Base-by-base conservation (phyloP, 305 asterid genomes). In the Fraxinus dipetala region DNA sequence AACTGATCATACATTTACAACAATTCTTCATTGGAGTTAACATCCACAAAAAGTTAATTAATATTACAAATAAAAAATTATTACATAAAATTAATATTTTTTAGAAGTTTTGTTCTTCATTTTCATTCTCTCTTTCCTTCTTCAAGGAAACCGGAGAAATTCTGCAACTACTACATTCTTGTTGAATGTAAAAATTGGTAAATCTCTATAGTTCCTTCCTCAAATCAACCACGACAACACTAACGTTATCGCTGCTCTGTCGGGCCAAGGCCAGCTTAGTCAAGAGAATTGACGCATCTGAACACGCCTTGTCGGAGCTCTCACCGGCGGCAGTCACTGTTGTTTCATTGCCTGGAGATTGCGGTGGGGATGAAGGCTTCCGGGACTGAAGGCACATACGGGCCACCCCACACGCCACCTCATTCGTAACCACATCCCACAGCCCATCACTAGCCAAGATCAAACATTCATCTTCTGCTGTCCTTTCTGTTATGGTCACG, bases 341-440 rank as follows among this genome's bases (percentile, higher is more conserved):
- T 1, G 72, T 56, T 8, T 88, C 91, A 14, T 22, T 89, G 2
- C 86, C 91, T 24, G 90, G 94, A 0, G 93, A 89, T 5, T 83
- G 56, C 1, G 84, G 84, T 31, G 93, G 91, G 3, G 95, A 89
- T 0, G 87, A 86, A 1, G 90, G 89, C 22, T 87, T 90, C 18
- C 92, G 69, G 0, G 92, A 90, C 75, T 85, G 91, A 6, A 95
- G 84, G 78, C 99, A 95, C 95, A 88, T 94, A 0, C 94, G 93
- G 4, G 98, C 98, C 72, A 95, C 98, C 67, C 92, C 88, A 40
- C 99, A 95, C 0, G 99, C 99, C 2, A 97, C 94, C 45, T 93
- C 95, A 78, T 93, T 94, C 0, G 99, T 89, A 2, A 95, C 96
- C 31, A 95, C 99, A 10, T 95, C 98, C 99, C 98, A 94, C 0